phyloP scores from a whole-genome alignment of 495 filamentous ascomycete genomes.

The Penicillium goetzii region DNA sequence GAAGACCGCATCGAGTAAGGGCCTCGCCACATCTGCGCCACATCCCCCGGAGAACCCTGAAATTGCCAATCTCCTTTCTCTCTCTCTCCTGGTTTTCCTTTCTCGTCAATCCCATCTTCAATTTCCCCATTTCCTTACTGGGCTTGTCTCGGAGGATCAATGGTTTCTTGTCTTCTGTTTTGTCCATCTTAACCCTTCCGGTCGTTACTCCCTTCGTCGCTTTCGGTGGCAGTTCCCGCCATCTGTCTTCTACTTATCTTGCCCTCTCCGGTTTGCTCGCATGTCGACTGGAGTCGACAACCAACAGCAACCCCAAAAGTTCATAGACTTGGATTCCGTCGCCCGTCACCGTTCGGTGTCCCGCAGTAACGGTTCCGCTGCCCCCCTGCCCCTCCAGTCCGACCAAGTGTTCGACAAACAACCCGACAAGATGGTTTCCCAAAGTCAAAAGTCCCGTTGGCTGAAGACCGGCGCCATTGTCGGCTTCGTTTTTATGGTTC shows the following conservation, averaged over 20 bases:
- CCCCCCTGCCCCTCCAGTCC: conserved; percentile 16
- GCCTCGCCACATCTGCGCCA: conserved; percentile 35
- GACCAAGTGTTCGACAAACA: conserved; percentile 25
- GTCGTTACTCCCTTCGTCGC: conserved; percentile 32
- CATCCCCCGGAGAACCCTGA: conserved; percentile 28
- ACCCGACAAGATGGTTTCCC: conserved; percentile 58
- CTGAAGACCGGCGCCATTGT: conserved; percentile 82
- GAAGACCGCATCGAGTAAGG: conserved; percentile 28
- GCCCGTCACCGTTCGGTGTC: conserved; percentile 44
- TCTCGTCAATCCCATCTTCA: conserved; percentile 14
- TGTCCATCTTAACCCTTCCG: conserved; percentile 22
- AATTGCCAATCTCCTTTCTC: conserved; percentile 30
- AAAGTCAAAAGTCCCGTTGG: conserved; percentile 75
- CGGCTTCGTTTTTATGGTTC: conserved; percentile 69
- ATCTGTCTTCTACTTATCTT: conserved; percentile 24
- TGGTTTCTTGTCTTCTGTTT: conserved; percentile 28
- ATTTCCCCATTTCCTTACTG: conserved; percentile 27
- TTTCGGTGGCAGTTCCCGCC: conserved; percentile 20
- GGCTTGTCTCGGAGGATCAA: conserved; percentile 37
- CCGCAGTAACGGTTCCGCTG: conserved; percentile 29
- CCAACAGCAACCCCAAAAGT: conserved; percentile 31
- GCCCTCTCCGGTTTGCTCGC: conserved; percentile 39
- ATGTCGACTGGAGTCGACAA: conserved; percentile 54
- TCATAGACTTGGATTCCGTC: conserved; percentile 22
- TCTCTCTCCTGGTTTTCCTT: conserved; percentile 18